A percentile compares a stretch with the other conserved stretches of the same genome.
Evolutionary conservation across 352 stramenopile genomes (phyloP).

Genomic region (Aphanomyces cochlioides): DNA sequence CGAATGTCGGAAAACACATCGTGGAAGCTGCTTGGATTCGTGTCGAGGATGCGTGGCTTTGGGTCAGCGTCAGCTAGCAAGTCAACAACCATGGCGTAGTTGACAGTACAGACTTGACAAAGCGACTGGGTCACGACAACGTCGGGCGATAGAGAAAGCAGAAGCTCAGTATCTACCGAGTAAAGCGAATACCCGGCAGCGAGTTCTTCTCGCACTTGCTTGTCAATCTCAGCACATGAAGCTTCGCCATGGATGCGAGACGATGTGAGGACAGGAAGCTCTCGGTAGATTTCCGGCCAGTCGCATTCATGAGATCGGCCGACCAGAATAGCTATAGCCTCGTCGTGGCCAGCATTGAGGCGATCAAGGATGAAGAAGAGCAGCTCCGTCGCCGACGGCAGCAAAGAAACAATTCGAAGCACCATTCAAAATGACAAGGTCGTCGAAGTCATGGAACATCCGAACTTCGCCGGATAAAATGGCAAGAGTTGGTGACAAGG

Average conservation of each 20-base stretch:
- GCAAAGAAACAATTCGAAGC: constrained; percentile 17
- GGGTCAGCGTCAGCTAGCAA: not conserved
- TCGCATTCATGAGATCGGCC: constrained; percentile 28
- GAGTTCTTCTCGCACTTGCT: constrained; percentile 18
- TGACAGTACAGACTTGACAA: constrained; percentile 21
- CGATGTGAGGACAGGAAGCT: constrained; percentile 18
- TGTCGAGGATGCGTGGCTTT: constrained; percentile 13
- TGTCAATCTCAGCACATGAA: constrained; percentile 18
- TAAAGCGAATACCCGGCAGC: constrained; percentile 12
- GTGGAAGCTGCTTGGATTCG: constrained; percentile 14
- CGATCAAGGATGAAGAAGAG: constrained; percentile 8
- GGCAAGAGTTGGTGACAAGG: no score
- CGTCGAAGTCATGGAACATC: no score
- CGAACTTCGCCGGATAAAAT: no score
- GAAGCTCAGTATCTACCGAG: constrained; percentile 10
- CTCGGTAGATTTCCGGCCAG: constrained; percentile 6
- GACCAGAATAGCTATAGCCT: constrained; percentile 5
- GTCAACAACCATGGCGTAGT: constrained; percentile 14
- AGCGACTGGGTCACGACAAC: constrained; percentile 26
- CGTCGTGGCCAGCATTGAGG: not conserved
- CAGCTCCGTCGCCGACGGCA: constrained; percentile 30
- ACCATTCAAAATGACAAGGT: constrained; percentile 16
- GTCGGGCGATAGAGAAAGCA: constrained; percentile 12
- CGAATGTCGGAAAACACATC: constrained; percentile 17
- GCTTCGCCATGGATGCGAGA: constrained; percentile 15